phyloP scores from a whole-genome alignment of 179 eudicot genomes.

The Nepenthes alata region DNA sequence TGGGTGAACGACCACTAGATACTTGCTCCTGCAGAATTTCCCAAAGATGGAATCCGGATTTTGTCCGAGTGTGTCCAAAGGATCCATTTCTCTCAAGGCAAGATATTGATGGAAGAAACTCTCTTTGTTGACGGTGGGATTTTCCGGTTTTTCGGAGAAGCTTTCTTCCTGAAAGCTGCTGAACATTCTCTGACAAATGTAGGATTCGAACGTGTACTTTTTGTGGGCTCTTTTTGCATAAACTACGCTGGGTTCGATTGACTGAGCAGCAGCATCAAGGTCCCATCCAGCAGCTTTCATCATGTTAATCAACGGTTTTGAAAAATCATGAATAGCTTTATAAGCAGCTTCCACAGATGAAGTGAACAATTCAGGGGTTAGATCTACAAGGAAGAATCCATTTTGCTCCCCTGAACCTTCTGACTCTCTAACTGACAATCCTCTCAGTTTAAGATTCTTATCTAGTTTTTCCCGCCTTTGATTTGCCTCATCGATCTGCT shows the following conservation, averaged over 20 bases:
- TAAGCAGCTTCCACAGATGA: constrained; percentile 62
- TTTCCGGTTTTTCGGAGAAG: constrained; percentile 57
- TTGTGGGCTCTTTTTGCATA: constrained; percentile 83
- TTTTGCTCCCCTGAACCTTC: constrained; percentile 37
- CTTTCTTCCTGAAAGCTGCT: constrained; percentile 59
- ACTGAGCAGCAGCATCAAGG: constrained; percentile 85
- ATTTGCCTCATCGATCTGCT: constrained; percentile 69
- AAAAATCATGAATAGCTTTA: constrained; percentile 80
- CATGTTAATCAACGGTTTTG: constrained; percentile 95
- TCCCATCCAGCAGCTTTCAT: constrained; percentile 98
- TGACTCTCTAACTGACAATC: constrained; percentile 61
- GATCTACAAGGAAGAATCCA: constrained; percentile 35
- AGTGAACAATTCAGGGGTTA: constrained; percentile 67
- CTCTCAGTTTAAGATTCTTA: constrained; percentile 83
- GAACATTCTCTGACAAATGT: constrained; percentile 79
- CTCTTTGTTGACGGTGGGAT: constrained; percentile 27
- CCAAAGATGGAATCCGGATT: constrained; percentile 76
- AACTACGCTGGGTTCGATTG: constrained; percentile 56
- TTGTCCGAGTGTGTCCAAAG: constrained; percentile 68
- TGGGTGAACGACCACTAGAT: constrained; percentile 56
- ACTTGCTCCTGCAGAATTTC: constrained; percentile 73
- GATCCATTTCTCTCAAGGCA: constrained; percentile 69
- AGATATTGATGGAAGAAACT: constrained; percentile 70
- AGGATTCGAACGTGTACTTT: constrained; percentile 80
- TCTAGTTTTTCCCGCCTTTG: constrained; percentile 71